Evolutionary conservation across 2,329 filamentous ascomycete genomes (phyloP), one percentile per base, ranked within the genome.

Genomic region (Talaromyces sp.): DNA sequence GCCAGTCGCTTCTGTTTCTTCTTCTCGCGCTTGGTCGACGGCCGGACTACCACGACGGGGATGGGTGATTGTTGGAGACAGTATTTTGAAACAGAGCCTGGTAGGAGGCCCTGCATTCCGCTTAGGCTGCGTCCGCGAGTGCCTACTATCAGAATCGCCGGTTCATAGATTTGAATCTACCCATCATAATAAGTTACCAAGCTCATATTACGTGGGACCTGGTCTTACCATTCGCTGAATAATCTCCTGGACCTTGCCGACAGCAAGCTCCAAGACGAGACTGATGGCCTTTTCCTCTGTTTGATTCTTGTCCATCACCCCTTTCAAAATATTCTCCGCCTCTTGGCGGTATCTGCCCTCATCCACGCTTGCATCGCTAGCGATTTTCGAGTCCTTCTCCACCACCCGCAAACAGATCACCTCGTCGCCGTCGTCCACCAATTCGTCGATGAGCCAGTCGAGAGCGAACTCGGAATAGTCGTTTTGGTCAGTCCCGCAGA

Each of bases 11-110:
- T 96, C 61, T 84, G 83, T 76, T 94, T 95, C 78, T 95, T 95
- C 77, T 94, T 94, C 70, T 90, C 85, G 21, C 92, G 88, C 77
- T 95, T 95, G 63, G 90, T 89, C 32, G 88, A 89, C 38, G 92
- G 92, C 3, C 92, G 85, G 10, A 96, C 92, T 32, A 97, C 92
- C 31, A 96, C 92, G 8, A 96, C 92, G 0, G 92, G 92, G 1
- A 97, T 90, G 0, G 92, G 92, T 1, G 90, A 96, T 72, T 96
- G 92, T 71, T 97, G 92, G 12, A 96, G 82, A 69, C 92, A 96
- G 76, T 96, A 97, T 72, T 96, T 96, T 27, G 91, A 95, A 51
- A 96, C 92, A 0, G 90, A 94, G 64, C 91, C 94, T 54, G 90
- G 91, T 48, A 96, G 84, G 31, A 96, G 80, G 54, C 91, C 90